Conservation (phyloP, 2,329 filamentous ascomycete genomes). For the Pyrenophora tritici-repentis region DNA sequence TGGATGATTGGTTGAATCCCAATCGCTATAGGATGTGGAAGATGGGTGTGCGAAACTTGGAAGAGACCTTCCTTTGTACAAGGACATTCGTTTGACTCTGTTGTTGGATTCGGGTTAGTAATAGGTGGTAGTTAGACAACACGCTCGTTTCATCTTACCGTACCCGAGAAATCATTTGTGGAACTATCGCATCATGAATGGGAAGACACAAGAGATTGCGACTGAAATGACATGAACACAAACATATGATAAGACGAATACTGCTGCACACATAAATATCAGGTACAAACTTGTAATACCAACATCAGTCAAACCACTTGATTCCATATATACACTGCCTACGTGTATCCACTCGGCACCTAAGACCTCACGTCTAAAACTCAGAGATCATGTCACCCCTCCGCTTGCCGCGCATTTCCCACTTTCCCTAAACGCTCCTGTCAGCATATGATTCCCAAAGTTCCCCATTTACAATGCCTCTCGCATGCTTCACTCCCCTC, state of each 20-base stretch:
- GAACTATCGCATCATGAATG: too few species aligned
- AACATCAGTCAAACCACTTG: too few species aligned
- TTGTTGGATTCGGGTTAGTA: neutral
- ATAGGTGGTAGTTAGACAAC: neutral
- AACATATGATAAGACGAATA: neutral
- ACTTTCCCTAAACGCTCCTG: slow-evolving; percentile 71
- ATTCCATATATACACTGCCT: slow-evolving; percentile 22
- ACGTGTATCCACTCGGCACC: neutral
- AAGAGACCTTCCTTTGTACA: slow-evolving; percentile 3
- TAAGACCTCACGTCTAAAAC: slow-evolving; percentile 60
- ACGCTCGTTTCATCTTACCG: neutral
- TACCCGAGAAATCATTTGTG: too few species aligned
- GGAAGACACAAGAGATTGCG: neutral
- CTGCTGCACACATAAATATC: too few species aligned
- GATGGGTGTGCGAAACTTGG: neutral
- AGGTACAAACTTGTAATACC: too few species aligned
- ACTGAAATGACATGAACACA: neutral
- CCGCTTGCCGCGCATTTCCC: slow-evolving; percentile 82
- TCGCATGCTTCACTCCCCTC: too few species aligned
- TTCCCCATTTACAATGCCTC: neutral
- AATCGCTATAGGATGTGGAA: too few species aligned
- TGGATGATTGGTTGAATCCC: too few species aligned
- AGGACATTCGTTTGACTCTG: neutral
- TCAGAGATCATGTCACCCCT: slow-evolving; percentile 83
- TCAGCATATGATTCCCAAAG: too few species aligned